Evolutionary conservation across 371 early-diverging fungal species (phyloP), one percentile per base, ranked within the genome.

Genomic region (Mortierella sp.): DNA sequence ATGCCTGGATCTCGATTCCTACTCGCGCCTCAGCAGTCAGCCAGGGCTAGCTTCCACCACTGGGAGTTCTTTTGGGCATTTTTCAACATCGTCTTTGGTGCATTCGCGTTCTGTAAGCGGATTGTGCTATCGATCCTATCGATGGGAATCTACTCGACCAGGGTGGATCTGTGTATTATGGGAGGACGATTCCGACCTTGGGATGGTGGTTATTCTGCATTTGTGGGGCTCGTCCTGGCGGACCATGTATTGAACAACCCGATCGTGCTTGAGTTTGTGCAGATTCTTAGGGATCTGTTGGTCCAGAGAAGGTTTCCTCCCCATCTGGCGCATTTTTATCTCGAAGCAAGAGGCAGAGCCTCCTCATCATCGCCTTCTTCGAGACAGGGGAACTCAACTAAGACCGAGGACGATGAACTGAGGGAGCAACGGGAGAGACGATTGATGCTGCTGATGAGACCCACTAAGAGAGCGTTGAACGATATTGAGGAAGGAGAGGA

Each of bases 11-110:
- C 76, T 8, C 64, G 76, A 5, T 69, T 76, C 44, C 51, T 69
- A 14, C 57, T 76, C 24, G 55, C 70, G 26, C 70, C 59, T 26
- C 69, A 76, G 27, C 50, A 63, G 12, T 56, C 70, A 4, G 48
- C 70, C 8, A 62, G 59, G 0, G 65, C 76, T 1, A 43, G 56
- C 4, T 76, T 76, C 43, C 64, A 76, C 28, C 76, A 76, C 11
- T 76, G 76, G 76, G 76, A 76, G 42, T 76, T 76, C 56, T 76
- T 64, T 52, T 76, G 76, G 76, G 76, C 76, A 27, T 76, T 76
- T 41, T 76, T 76, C 62, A 76, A 76, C 23, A 76, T 76, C 21
- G 76, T 76, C 50, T 76, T 76, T 69, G 76, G 76, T 1, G 76
- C 76, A 5, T 57, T 76, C 23, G 58, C 69, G 19, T 76, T 76